These are phyloP conservation scores for Gnomoniopsis sp. DNA, from an alignment of 2,329 filamentous ascomycete genomes.

Conservation along the genomic window DNA sequence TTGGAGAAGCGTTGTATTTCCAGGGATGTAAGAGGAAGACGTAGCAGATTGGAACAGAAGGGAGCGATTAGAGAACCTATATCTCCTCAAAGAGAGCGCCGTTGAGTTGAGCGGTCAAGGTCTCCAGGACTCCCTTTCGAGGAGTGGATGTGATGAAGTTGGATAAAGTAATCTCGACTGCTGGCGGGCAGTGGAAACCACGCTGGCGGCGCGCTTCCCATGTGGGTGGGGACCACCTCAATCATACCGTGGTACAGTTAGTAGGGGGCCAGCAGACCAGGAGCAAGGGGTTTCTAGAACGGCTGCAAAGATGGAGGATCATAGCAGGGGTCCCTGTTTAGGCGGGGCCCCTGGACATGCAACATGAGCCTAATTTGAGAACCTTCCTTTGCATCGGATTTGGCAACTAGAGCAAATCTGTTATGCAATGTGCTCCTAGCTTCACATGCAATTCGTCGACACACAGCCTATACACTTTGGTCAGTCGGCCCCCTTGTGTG, in stretches of 20 bases:
- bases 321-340: too few relatives aligned
- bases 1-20: background rate
- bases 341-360: too few relatives aligned
- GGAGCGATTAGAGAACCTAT: background rate
- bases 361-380: too few relatives aligned
- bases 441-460: too few relatives aligned
- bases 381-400: too few relatives aligned
- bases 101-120: conserved; percentile 4
- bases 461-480: too few relatives aligned
- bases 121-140: conserved; percentile 12
- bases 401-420: too few relatives aligned
- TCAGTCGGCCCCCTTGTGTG: too few relatives aligned
- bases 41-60: background rate
- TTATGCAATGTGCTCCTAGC: too few relatives aligned
- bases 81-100: background rate
- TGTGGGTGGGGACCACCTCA: background rate
- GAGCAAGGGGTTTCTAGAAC: conserved; percentile 7
- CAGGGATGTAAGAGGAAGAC: background rate
- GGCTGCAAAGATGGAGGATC: background rate
- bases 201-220: background rate
- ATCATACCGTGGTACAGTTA: background rate
- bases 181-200: background rate
- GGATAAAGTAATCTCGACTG: background rate
- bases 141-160: conserved; percentile 14
- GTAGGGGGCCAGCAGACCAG: too few relatives aligned